A percentile compares a stretch with the other conserved stretches of the same genome.
Conservation (phyloP, 257 asterid species). For the Nemophila menziesii region DNA sequence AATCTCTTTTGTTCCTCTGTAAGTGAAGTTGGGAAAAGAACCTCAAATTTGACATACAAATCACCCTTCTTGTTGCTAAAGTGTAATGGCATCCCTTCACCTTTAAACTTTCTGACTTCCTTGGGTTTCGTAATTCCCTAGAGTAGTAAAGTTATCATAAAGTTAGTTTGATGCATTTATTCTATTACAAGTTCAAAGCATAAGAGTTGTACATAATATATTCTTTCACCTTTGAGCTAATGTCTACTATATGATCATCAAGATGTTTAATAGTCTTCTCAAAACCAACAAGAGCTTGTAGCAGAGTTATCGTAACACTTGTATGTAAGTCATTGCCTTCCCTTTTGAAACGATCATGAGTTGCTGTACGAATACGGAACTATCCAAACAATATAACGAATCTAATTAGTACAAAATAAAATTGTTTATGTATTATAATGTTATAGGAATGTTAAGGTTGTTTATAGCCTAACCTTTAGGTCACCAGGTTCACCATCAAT, state of each 20-base stretch:
- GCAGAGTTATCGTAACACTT: slow-evolving; percentile 77
- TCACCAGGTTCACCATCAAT: slow-evolving; percentile 98
- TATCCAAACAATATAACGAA: slow-evolving; percentile 17
- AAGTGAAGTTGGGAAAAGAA: slow-evolving; percentile 66
- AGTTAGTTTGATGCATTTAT: not conserved
- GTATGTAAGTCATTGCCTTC: slow-evolving; percentile 81
- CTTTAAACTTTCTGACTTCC: slow-evolving; percentile 76
- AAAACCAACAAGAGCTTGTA: slow-evolving; percentile 97
- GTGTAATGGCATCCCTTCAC: slow-evolving; percentile 92
- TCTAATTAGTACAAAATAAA: slow-evolving; percentile 4
- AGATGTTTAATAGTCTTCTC: slow-evolving; percentile 84
- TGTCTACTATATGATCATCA: slow-evolving; percentile 76
- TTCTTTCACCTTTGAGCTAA: slow-evolving; percentile 67
- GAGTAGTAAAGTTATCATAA: not conserved
- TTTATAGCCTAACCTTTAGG: slow-evolving; percentile 58
- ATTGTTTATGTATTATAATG: not conserved
- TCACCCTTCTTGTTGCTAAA: slow-evolving; percentile 83
- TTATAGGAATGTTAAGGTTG: slow-evolving; percentile 7
- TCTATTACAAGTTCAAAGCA: not conserved
- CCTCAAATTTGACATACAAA: slow-evolving; percentile 69
- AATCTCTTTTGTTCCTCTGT: slow-evolving; percentile 67
- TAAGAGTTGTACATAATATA: not conserved
- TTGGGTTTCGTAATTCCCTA: slow-evolving; percentile 87
- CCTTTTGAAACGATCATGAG: slow-evolving; percentile 77
- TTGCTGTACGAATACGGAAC: slow-evolving; percentile 88